Evolutionary conservation across 345 rosid genomes (phyloP).

Genomic region (Orychophragmus violaceus): DNA sequence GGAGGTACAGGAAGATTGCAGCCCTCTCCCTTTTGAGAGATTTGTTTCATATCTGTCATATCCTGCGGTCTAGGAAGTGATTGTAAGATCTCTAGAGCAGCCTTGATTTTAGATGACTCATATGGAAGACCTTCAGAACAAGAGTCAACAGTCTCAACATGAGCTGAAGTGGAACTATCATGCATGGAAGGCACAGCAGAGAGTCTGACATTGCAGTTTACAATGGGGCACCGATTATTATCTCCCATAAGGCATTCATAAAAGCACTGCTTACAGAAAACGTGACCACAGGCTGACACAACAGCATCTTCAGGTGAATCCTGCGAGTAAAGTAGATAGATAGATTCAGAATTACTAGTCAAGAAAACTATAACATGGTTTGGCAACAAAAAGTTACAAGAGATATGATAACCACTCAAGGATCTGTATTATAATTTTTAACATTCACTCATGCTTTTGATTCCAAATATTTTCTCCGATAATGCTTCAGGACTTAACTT

Average conservation of each 20-base stretch:
- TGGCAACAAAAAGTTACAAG: neutral
- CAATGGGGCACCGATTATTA: conserved; percentile 57
- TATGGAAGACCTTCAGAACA: conserved; percentile 27
- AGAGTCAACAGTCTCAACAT: conserved; percentile 26
- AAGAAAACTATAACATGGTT: neutral
- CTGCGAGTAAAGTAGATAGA: conserved; percentile 31
- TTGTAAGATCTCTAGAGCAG: conserved; percentile 72
- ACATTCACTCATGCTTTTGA: neutral
- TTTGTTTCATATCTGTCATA: conserved; percentile 20
- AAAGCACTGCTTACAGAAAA: conserved; percentile 90
- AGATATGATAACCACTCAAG: neutral
- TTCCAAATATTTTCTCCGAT: neutral
- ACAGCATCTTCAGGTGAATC: conserved; percentile 98
- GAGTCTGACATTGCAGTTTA: conserved; percentile 60
- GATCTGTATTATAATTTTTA: neutral
- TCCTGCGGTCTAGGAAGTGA: conserved; percentile 46
- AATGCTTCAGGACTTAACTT: neutral
- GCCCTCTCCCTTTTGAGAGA: conserved; percentile 21
- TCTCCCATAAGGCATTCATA: conserved; percentile 72
- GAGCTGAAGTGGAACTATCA: conserved; percentile 36
- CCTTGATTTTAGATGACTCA: conserved; percentile 86
- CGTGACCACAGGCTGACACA: conserved; percentile 80
- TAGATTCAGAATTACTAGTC: conserved; percentile 8
- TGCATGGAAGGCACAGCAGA: conserved; percentile 34
- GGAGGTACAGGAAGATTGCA: conserved; percentile 27